A percentile compares a stretch with the other conserved stretches of the same genome.
phyloP scores from a whole-genome alignment of 805 yeast species.

The Blastobotrys muscicola region DNA sequence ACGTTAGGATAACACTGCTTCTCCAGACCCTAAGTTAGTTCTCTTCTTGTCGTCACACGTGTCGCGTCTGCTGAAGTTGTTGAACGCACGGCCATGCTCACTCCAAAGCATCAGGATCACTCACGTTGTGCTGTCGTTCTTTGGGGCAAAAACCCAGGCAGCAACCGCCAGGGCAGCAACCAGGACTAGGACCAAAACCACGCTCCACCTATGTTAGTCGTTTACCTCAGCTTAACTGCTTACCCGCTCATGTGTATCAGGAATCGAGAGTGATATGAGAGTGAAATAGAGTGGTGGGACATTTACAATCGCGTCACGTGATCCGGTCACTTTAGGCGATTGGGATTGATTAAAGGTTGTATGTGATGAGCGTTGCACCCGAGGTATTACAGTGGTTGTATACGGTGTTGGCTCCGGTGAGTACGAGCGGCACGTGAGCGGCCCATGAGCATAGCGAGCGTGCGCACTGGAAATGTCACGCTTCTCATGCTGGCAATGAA shows the following conservation, averaged over 20 bases:
- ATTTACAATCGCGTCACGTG: not conserved
- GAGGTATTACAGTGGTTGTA: slow-evolving; percentile 50
- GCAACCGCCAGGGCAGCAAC: slow-evolving; percentile 50
- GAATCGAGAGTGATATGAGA: slow-evolving; percentile 6
- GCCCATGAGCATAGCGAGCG: not conserved
- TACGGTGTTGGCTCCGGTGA: slow-evolving; percentile 42
- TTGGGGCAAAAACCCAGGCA: slow-evolving; percentile 83
- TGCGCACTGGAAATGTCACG: too few species aligned
- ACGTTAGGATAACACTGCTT: slow-evolving; percentile 55
- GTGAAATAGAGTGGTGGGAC: slow-evolving; percentile 4
- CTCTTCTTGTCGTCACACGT: too few species aligned
- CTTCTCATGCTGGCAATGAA: too few species aligned
- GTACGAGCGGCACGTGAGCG: slow-evolving; percentile 5
- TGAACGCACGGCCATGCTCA: too few species aligned
- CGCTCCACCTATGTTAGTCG: slow-evolving; percentile 48
- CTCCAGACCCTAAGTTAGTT: slow-evolving; percentile 40
- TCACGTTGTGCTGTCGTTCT: slow-evolving; percentile 56
- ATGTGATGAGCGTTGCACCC: not conserved
- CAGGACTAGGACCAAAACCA: slow-evolving; percentile 51
- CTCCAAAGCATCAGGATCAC: slow-evolving; percentile 26
- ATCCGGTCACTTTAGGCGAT: not conserved
- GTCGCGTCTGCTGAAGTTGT: too few species aligned
- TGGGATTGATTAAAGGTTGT: not conserved
- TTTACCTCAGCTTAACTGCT: slow-evolving; percentile 12
- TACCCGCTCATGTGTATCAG: slow-evolving; percentile 37